Base-by-base conservation (phyloP, 441 rosid species). In the Gossypium aridum region DNA sequence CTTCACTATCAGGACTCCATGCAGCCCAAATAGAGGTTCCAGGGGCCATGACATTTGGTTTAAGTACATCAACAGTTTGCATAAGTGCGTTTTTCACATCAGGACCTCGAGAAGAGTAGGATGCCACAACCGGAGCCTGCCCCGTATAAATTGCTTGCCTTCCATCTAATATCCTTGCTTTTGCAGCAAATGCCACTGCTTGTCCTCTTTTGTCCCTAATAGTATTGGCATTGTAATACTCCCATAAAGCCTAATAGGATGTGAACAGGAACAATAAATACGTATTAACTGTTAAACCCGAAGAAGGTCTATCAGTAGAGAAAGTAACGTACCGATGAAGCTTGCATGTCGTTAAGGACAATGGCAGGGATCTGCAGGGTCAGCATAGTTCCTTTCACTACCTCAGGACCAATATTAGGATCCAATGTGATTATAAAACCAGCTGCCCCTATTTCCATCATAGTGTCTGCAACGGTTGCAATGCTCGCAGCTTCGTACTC, bases 341-440 rank as follows among this genome's bases (percentile, higher is more conserved):
- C 85, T 64, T 78, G 75, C 76, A 83, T 56, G 77, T 81, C 78
- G 77, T 81, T 80, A 28, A 86, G 85, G 84, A 86, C 77, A 64
- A 86, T 81, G 56, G 85, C 86, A 60, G 86, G 86, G 69, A 81
- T 80, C 64, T 54, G 80, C 17, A 80, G 69, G 70, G 86, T 81
- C 78, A 84, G 76, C 72, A 82, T 80, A 73, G 85, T 71, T 37
- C 83, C 79, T 72, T 80, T 84, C 72, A 81, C 72, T 73, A 73
- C 83, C 57, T 73, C 81, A 49, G 85, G 80, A 64, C 83, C 82
- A 17, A 77, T 59, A 71, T 75, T 84, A 22, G 86, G 83, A 71
- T 86, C 86, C 84, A 83, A 62, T 73, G 84, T 78, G 72, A 83
- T 76, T 70, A 86, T 86, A 77, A 86, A 84, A 75, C 90, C 90